Percentiles rank a stretch among this genome's conserved stretches.
Evolutionary conservation across 441 rosid species (phyloP).

Genomic region (Adansonia gregorii): DNA sequence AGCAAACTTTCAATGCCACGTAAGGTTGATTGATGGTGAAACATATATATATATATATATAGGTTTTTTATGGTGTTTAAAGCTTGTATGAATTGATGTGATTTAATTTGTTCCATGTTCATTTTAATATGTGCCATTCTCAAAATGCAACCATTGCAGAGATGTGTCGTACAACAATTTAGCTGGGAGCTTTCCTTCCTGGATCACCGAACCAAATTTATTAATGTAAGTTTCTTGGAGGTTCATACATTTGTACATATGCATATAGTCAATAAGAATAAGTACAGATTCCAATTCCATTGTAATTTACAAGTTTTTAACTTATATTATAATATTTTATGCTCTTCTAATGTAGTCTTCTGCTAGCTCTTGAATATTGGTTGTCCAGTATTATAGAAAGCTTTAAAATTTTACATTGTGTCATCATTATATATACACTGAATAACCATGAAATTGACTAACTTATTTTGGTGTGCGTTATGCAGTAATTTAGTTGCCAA

Average conservation of each 20-base stretch:
- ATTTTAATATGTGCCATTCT: conserved; percentile 15
- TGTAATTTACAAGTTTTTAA: not conserved
- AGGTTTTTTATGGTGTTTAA: conserved; percentile 6
- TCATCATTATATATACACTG: not conserved
- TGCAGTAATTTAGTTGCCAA: conserved; percentile 77
- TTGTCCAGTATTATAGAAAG: not conserved
- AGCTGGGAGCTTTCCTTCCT: conserved; percentile 65
- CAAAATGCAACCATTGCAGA: conserved; percentile 41
- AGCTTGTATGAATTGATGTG: not conserved
- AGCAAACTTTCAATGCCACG: not conserved
- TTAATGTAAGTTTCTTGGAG: conserved; percentile 48
- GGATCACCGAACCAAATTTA: conserved; percentile 47
- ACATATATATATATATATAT: conserved; percentile 6
- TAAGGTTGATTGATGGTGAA: conserved; percentile 6
- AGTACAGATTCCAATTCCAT: not conserved
- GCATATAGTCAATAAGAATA: not conserved
- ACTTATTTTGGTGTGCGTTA: conserved; percentile 3
- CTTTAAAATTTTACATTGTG: not conserved
- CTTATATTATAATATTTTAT: not conserved
- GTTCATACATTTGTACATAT: not conserved
- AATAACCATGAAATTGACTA: conserved; percentile 24
- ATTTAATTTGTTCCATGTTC: not conserved
- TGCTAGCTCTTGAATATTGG: conserved; percentile 17
- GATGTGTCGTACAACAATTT: conserved; percentile 79
- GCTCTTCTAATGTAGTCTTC: conserved; percentile 1